A percentile compares a stretch with the other conserved stretches of the same genome.
Evolutionary conservation across 169 alveolate genomes (phyloP).

Genomic region (Eimeria maxima): DNA sequence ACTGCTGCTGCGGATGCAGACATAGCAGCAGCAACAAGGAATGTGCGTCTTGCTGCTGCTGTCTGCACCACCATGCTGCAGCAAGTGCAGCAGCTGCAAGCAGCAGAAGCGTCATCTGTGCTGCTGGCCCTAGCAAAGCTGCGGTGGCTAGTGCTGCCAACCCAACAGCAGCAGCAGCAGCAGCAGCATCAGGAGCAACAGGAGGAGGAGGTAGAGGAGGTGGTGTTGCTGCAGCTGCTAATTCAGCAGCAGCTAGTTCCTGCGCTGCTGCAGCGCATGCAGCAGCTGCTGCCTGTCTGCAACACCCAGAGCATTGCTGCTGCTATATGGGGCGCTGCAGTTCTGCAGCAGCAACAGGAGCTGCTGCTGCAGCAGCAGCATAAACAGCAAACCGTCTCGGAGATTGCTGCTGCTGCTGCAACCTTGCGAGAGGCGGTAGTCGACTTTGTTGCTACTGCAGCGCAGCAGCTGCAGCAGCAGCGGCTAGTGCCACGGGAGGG

Average conservation of each 20-base stretch:
- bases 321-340: slow-evolving; percentile 58
- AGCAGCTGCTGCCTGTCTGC: slow-evolving; percentile 60
- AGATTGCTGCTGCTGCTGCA: not conserved
- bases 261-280: slow-evolving; percentile 58
- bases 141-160: slow-evolving; percentile 60
- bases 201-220: no score
- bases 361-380: slow-evolving; percentile 43
- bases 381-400: not conserved
- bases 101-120: slow-evolving; percentile 65
- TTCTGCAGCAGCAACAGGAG: slow-evolving; percentile 74
- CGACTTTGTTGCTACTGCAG: slow-evolving; percentile 48
- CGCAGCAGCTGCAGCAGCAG: slow-evolving; percentile 68
- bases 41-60: slow-evolving; percentile 42
- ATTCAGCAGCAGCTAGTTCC: slow-evolving; percentile 23
- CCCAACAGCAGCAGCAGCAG: slow-evolving; percentile 18
- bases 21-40: not conserved
- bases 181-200: slow-evolving; percentile 50
- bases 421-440: not conserved
- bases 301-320: slow-evolving; percentile 62
- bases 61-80: not conserved
- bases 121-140: slow-evolving; percentile 63
- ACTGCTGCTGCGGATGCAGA: not conserved
- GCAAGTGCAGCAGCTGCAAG: slow-evolving; percentile 62
- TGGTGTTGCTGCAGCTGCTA: slow-evolving; percentile 37
- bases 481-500: slow-evolving; percentile 18